A percentile compares a stretch with the other conserved stretches of the same genome.
Evolutionary conservation across 768 basidiomycete genomes (phyloP).

Genomic region (Leucosporidium yakuticum): DNA sequence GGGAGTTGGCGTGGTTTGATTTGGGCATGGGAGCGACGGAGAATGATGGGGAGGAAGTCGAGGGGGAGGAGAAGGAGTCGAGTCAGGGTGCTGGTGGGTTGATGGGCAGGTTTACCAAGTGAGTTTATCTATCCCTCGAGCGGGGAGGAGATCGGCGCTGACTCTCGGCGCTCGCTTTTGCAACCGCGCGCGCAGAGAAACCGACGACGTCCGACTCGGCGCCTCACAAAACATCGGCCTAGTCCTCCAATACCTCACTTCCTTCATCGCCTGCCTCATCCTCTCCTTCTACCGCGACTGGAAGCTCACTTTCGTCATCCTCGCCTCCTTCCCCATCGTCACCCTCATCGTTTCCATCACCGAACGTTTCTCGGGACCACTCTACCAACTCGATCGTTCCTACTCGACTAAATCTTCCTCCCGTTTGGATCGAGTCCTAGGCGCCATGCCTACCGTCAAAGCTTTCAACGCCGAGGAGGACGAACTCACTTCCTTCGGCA

Average conservation of each 20-base stretch:
- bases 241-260: constrained; percentile 72
- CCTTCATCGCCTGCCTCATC: constrained; percentile 67
- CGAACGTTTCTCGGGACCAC: constrained; percentile 62
- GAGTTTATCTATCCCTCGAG: constrained; percentile 32
- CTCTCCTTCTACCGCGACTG: constrained; percentile 77
- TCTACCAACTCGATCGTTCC: constrained; percentile 60
- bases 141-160: neutral
- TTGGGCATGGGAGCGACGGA: constrained; percentile 53
- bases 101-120: constrained; percentile 89
- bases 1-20: constrained; percentile 90
- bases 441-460: constrained; percentile 82
- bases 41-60: constrained; percentile 46
- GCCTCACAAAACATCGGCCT: constrained; percentile 72
- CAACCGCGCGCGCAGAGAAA: constrained; percentile 83
- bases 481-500: constrained; percentile 53
- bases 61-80: constrained; percentile 47
- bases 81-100: constrained; percentile 77
- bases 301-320: constrained; percentile 81
- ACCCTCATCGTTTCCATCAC: constrained; percentile 68
- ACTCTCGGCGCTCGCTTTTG: neutral
- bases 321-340: constrained; percentile 78
- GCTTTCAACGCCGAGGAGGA: constrained; percentile 71
- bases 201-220: constrained; percentile 84
- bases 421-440: constrained; percentile 66
- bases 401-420: constrained; percentile 68